Conservation (phyloP, 306 rosid genomes). For the Abrus pulchellus region DNA sequence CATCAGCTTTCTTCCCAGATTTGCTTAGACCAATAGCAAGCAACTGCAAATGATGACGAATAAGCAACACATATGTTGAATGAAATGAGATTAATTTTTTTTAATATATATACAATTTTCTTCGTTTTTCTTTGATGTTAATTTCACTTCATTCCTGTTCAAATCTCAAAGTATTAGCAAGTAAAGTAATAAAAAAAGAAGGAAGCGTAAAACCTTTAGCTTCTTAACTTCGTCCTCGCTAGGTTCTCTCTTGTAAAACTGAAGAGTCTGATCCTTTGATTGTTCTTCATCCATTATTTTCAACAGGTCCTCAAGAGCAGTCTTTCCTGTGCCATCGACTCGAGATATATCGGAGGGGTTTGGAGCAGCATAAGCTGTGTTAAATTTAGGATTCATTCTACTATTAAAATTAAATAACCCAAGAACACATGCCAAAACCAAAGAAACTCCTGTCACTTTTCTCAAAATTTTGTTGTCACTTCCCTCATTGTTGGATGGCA, state of each 20-base stretch:
- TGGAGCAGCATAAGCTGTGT: conserved; percentile 18
- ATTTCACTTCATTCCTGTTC: background rate
- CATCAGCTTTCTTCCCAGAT: background rate
- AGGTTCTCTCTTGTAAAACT: background rate
- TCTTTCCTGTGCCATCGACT: too few relatives aligned
- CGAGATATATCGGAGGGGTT: too few relatives aligned
- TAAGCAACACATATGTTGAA: background rate
- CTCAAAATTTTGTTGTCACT: conserved; percentile 33
- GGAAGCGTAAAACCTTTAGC: conserved; percentile 36
- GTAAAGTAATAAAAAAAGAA: background rate
- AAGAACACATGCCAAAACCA: conserved; percentile 43
- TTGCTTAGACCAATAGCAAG: background rate
- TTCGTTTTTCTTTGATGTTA: background rate
- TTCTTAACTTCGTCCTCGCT: fast-evolving
- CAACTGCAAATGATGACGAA: background rate
- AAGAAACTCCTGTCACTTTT: conserved; percentile 36
- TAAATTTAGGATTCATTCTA: conserved; percentile 42
- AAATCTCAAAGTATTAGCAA: background rate
- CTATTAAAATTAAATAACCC: conserved; percentile 39
- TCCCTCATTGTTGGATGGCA: conserved; percentile 26
- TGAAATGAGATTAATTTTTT: background rate
- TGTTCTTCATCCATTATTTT: background rate
- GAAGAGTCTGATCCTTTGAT: background rate
- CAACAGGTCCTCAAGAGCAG: background rate
- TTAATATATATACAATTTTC: too few relatives aligned